Percentiles rank a stretch among this genome's conserved stretches.
Evolutionary conservation across 1,284 basidiomycete genomes (phyloP).

Genomic region (Sporisorium exsertum): DNA sequence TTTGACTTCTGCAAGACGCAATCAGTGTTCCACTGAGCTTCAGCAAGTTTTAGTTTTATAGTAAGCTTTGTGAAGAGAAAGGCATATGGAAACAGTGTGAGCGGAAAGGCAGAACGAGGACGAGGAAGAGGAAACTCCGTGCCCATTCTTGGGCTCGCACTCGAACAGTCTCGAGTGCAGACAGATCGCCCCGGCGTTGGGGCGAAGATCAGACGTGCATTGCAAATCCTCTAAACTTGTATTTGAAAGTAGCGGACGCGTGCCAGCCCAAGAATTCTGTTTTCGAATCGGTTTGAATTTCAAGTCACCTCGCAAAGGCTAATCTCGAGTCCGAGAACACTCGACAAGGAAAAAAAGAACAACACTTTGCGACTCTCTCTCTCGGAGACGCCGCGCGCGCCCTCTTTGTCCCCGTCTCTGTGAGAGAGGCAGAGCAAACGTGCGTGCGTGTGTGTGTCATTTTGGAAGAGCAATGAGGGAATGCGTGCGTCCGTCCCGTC

Average conservation of each 20-base stretch:
- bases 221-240: slow-evolving; percentile 5
- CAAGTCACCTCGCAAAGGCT: background rate
- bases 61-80: background rate
- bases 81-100: no score
- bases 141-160: background rate
- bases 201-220: slow-evolving; percentile 8
- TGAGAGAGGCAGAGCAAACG: background rate
- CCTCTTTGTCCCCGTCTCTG: background rate
- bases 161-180: background rate
- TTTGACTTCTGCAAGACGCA: background rate
- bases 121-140: slow-evolving; percentile 1
- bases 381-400: background rate
- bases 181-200: no score
- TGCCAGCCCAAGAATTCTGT: background rate
- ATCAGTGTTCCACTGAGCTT: background rate
- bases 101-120: background rate
- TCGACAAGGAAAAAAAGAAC: slow-evolving; percentile 13
- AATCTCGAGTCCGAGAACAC: background rate
- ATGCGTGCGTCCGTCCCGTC: background rate
- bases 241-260: background rate
- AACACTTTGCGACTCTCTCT: slow-evolving; percentile 13
- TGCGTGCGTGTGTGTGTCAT: slow-evolving; percentile 13
- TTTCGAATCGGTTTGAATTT: background rate
- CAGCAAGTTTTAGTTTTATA: background rate
- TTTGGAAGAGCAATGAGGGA: slow-evolving; percentile 7